phyloP scores from a whole-genome alignment of 345 rosid species.

The Populus simonii region DNA sequence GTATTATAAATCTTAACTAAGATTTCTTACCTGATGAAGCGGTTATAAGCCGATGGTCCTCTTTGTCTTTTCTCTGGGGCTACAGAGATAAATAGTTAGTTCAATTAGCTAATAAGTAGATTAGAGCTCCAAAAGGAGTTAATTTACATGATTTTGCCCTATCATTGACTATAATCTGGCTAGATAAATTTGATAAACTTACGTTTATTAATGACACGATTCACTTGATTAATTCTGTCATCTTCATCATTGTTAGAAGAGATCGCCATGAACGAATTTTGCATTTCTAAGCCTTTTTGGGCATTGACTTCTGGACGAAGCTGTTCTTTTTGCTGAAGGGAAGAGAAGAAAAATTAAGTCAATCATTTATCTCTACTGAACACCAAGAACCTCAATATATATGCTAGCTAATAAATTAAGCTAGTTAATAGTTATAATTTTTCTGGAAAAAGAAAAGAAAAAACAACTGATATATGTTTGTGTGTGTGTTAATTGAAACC shows the following conservation, averaged over 20 bases:
- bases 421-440: not conserved
- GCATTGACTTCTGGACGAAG: constrained; percentile 28
- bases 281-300: constrained; percentile 30
- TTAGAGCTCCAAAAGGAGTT: too few species aligned
- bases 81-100: constrained; percentile 14
- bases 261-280: constrained; percentile 43
- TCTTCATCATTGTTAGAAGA: constrained; percentile 78
- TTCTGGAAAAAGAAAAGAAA: not conserved
- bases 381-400: not conserved
- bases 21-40: constrained; percentile 79
- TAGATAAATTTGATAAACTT: constrained; percentile 15
- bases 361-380: not conserved
- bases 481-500: constrained; percentile 9
- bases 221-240: constrained; percentile 19
- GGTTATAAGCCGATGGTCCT: constrained; percentile 93
- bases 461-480: not conserved
- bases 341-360: not conserved
- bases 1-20: not conserved
- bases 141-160: too few species aligned
- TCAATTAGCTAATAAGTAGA: not conserved
- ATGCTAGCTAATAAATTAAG: not conserved
- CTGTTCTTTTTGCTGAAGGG: constrained; percentile 45
- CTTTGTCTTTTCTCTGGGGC: constrained; percentile 98
- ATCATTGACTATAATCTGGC: too few species aligned
- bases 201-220: constrained; percentile 85